Evolutionary conservation across 2,329 filamentous ascomycete genomes (phyloP).

Genomic region (Beauveria sp.): DNA sequence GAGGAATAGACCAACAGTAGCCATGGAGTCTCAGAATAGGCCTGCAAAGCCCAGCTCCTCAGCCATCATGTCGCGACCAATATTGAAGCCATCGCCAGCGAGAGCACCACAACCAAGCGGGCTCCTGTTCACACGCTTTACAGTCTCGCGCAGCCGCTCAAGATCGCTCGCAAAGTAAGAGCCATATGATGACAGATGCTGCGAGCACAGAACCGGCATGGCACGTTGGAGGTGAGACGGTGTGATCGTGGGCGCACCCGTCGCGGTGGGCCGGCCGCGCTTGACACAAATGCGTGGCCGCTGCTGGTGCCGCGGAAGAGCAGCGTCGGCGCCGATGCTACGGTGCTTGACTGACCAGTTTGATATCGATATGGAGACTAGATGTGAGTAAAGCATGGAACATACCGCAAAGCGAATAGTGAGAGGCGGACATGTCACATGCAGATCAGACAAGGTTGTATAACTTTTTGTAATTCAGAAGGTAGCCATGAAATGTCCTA

Average conservation of each 20-base stretch:
- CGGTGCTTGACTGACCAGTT: no score
- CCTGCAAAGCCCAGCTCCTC: neutral
- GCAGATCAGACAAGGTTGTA: neutral
- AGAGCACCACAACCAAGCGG: neutral
- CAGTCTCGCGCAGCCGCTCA: neutral
- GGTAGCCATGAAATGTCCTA: neutral
- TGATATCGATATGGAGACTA: no score
- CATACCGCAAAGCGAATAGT: no score
- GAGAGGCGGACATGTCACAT: neutral
- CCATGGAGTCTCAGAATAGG: neutral
- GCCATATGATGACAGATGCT: neutral
- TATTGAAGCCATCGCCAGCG: neutral
- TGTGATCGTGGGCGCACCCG: no score
- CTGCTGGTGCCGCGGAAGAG: no score
- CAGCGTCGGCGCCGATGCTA: no score
- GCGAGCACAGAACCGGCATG: neutral
- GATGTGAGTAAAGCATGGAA: no score
- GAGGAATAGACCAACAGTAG: neutral
- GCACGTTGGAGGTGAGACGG: neutral
- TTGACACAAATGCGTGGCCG: no score
- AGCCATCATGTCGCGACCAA: neutral
- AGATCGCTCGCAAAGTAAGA: neutral
- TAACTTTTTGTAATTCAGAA: conserved; percentile 11
- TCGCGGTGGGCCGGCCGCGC: no score
- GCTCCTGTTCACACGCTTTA: neutral